Base-by-base conservation (phyloP, 116 monocot species). In the Trichopus zeylanicus region DNA sequence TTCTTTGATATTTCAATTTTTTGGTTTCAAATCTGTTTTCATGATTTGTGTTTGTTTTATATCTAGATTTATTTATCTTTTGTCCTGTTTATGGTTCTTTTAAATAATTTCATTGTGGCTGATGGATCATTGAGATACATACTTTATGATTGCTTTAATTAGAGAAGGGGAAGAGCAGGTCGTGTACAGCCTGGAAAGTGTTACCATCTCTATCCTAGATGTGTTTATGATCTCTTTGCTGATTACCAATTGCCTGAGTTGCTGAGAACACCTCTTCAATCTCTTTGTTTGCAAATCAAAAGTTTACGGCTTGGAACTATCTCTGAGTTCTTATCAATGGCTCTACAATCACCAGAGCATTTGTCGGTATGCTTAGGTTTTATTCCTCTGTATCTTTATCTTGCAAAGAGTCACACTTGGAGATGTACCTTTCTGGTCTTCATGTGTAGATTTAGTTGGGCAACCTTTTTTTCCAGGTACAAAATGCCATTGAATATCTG, bases 111-210 rank as follows among this genome's bases (percentile, higher is more conserved):
- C 13, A 42, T 42, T 42, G 42, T n/a, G n/a, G n/a, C n/a, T n/a
- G 18, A 42, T 49, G 19, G 8, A 24, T 49, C 22, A 22, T 5
- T 49, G 49, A 22, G 3, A 22, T 49, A 19, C 8, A 22, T 22
- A 21, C 22, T 21, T 49, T 49, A 21, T 49, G 5, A 21, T 21
- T 49, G 23, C 2, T 7, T 49, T 24, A 31, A 27, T 72, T 68
- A 98, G 97, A 87, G 97, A 77, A 79, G 91, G 80, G 97, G 97
- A 60, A 87, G 97, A 75, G 97, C 97, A 58, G 97, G 97, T 24
- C 83, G 97, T 59, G 97, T 98, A 30, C 97, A 98, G 62, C 77
- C 97, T 30, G 97, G 97, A 53, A 91, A 98, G 59, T 98, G 97
- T 64, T 98, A 79, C 56, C 88, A 91, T 75, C 87, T 98, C 26